A percentile compares a stretch with the other conserved stretches of the same genome.
Conservation (phyloP, 164 flowering plant species). For the Taxillus chinensis region DNA sequence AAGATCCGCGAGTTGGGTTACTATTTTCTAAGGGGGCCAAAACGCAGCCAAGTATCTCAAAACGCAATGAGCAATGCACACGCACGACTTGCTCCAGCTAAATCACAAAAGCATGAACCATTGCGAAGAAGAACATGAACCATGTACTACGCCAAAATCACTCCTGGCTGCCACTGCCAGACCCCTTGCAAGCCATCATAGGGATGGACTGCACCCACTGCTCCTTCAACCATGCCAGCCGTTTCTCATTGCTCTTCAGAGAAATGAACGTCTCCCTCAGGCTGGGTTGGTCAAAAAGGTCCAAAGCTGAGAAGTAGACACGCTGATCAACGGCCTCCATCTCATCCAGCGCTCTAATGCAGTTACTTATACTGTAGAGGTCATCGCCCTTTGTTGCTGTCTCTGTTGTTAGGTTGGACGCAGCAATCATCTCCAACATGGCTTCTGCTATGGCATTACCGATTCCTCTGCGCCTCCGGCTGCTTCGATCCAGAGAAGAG, state of each 20-base stretch:
- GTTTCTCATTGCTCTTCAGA: conserved; percentile 18
- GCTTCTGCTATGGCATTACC: conserved; percentile 36
- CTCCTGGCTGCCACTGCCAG: too few species aligned
- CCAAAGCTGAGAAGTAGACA: conserved; percentile 48
- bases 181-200: too few species aligned
- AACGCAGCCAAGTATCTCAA: too few species aligned
- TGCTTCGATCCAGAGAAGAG: conserved; percentile 13
- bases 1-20: too few species aligned
- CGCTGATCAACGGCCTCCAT: conserved; percentile 27
- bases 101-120: too few species aligned
- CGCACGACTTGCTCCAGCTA: too few species aligned
- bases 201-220: conserved; percentile 15
- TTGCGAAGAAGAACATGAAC: too few species aligned
- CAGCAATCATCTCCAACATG: conserved; percentile 40
- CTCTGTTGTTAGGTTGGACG: conserved; percentile 28
- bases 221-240: conserved; percentile 45
- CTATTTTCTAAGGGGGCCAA: too few species aligned
- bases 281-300: conserved; percentile 46
- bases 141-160: too few species aligned
- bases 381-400: conserved; percentile 10
- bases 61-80: too few species aligned
- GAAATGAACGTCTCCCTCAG: conserved; percentile 49
- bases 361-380: conserved; percentile 35
- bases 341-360: conserved; percentile 53
- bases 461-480: conserved; percentile 15